Conservation (phyloP, 495 filamentous ascomycete species). For the Lichenothelia convexa region DNA sequence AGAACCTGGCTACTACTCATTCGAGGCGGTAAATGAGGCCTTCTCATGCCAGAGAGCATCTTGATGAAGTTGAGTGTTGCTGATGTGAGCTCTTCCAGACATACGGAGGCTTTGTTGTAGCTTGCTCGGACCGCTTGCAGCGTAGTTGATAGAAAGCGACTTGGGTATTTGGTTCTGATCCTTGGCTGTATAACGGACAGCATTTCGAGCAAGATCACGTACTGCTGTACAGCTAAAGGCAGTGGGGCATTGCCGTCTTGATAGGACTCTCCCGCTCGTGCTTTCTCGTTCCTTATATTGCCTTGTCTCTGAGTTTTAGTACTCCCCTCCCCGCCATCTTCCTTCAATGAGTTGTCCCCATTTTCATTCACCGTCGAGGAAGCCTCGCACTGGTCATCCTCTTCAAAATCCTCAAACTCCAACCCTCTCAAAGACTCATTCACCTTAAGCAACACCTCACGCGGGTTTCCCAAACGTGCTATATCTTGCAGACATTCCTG, state of each 20-base stretch:
- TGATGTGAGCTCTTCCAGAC: conserved; percentile 46
- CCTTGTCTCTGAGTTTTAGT: too few relatives aligned
- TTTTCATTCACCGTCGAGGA: conserved; percentile 3
- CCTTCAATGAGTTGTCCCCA: conserved; percentile 9
- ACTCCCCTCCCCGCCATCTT: neutral
- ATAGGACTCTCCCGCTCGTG: conserved; percentile 1
- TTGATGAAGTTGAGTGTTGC: conserved; percentile 60
- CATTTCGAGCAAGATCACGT: conserved; percentile 61
- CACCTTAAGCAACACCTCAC: conserved; percentile 82
- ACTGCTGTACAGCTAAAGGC: conserved; percentile 29
- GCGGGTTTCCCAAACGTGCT: conserved; percentile 72
- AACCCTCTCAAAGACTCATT: conserved; percentile 51
- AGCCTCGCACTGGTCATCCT: conserved; percentile 28
- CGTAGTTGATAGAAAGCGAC: conserved; percentile 79
- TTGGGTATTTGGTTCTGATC: conserved; percentile 80
- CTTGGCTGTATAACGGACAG: conserved; percentile 70
- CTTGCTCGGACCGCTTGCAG: conserved; percentile 56
- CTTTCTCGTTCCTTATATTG: conserved; percentile 4
- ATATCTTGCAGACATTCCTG: conserved; percentile 58
- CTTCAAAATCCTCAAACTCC: conserved; percentile 23
- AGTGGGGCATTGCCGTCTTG: conserved; percentile 12
- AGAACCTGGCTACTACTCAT: conserved; percentile 41
- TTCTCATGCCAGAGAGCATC: conserved; percentile 48
- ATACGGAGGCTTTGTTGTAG: conserved; percentile 30
- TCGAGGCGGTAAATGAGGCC: conserved; percentile 58